phyloP scores from a whole-genome alignment of 441 rosid genomes.

The Pelargonium australe region DNA sequence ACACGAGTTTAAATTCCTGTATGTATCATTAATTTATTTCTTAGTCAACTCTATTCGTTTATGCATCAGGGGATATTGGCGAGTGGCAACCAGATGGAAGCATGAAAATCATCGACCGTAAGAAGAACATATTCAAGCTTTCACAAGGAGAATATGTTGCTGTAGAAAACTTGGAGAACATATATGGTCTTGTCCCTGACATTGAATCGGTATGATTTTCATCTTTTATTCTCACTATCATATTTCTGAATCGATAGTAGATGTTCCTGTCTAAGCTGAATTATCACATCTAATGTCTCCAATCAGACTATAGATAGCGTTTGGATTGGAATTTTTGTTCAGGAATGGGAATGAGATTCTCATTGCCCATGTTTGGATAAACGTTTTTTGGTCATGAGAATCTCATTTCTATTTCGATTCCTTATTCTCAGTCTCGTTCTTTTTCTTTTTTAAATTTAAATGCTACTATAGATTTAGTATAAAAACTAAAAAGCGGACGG shows the following conservation, averaged over 20 bases:
- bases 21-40: not conserved
- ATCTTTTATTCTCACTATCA: not conserved
- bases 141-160: constrained; percentile 99
- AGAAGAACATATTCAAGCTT: constrained; percentile 93
- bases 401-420: too few relatives aligned
- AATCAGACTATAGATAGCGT: too few relatives aligned
- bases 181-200: constrained; percentile 46
- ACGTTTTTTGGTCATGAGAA: too few relatives aligned
- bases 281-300: not conserved
- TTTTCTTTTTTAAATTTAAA: too few relatives aligned
- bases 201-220: constrained; percentile 58
- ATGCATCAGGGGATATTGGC: constrained; percentile 75
- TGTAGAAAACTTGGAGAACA: constrained; percentile 82
- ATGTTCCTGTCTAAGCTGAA: not conserved
- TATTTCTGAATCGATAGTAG: not conserved
- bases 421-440: too few relatives aligned
- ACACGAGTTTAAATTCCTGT: not conserved
- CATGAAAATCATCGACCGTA: constrained; percentile 84
- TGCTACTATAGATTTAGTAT: too few relatives aligned
- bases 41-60: constrained; percentile 12
- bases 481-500: too few relatives aligned
- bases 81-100: constrained; percentile 98
- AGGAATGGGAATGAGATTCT: too few relatives aligned
- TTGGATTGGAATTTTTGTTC: too few relatives aligned
- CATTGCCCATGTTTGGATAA: too few relatives aligned